phyloP scores from a whole-genome alignment of 2,329 filamentous ascomycete species.

The Colletotrichum salicis region DNA sequence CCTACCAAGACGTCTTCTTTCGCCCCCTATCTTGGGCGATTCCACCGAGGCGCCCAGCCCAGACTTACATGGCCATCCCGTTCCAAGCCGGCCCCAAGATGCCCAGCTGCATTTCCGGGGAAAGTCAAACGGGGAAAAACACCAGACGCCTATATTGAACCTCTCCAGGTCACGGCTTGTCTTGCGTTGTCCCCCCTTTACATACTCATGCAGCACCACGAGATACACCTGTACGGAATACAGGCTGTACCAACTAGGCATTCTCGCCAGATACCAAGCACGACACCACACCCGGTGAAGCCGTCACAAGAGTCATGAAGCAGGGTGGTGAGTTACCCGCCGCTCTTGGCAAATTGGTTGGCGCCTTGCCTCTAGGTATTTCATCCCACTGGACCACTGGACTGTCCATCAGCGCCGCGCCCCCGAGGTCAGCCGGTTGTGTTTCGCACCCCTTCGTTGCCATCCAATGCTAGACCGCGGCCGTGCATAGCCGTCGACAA shows the following conservation, averaged over 20 bases:
- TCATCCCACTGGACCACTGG: conserved; percentile 22
- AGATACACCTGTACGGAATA: not conserved
- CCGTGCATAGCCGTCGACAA: not conserved
- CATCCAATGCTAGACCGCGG: not conserved
- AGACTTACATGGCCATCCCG: not conserved
- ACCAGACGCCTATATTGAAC: not conserved
- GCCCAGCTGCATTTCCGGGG: not conserved
- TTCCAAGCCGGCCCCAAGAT: not conserved
- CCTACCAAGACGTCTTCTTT: not conserved
- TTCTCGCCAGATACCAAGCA: conserved; percentile 17
- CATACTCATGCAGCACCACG: not conserved
- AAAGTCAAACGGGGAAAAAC: not conserved
- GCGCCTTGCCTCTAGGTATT: conserved; percentile 6
- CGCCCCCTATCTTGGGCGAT: not conserved
- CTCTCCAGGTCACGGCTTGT: not conserved
- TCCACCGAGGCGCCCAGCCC: not conserved
- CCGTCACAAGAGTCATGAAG: conserved; percentile 15
- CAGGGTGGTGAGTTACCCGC: conserved; percentile 25
- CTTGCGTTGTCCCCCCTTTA: not conserved
- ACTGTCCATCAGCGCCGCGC: not conserved
- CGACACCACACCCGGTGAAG: conserved; percentile 18
- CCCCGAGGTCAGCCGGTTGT: conserved; percentile 1
- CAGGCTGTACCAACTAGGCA: not conserved
- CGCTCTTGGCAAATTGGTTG: conserved; percentile 26
- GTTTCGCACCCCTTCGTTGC: conserved; percentile 4